These are phyloP conservation scores for Raddia guianensis DNA, from an alignment of 176 grass and related monocot species.

Conservation along the genomic window DNA sequence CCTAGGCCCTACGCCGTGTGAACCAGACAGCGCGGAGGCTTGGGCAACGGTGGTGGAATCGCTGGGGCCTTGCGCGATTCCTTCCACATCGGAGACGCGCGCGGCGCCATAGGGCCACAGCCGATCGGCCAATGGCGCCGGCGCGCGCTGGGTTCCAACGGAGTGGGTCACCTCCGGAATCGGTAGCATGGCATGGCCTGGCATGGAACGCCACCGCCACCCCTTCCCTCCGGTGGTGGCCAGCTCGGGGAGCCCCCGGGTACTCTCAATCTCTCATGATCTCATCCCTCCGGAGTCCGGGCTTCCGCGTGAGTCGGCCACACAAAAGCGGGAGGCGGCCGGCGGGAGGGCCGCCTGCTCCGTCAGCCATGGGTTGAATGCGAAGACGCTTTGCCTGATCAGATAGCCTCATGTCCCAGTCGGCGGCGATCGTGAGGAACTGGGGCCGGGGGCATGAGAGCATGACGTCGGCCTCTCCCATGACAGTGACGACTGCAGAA, in stretches of 20 bases:
- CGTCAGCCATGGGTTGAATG: neutral
- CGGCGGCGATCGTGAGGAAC: too few species aligned
- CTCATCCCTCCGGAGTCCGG: neutral
- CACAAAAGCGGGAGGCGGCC: neutral
- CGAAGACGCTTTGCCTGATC: neutral
- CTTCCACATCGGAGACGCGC: neutral
- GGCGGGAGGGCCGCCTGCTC: neutral
- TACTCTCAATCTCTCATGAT: neutral
- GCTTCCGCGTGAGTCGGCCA: neutral
- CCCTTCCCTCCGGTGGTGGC: constrained; percentile 15
- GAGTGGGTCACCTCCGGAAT: constrained; percentile 17
- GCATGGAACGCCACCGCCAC: too few species aligned
- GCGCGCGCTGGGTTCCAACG: neutral
- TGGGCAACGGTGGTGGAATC: neutral
- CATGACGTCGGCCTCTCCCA: too few species aligned
- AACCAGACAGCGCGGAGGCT: too few species aligned
- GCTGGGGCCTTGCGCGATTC: neutral
- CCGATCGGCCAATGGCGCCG: too few species aligned
- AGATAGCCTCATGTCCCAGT: neutral
- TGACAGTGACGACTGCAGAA: too few species aligned
- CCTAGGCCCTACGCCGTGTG: neutral
- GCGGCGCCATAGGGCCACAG: neutral
- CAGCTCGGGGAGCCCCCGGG: neutral
- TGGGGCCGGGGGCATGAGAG: too few species aligned
- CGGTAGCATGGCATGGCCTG: too few species aligned